Evolutionary conservation across 129 eudicot genomes (phyloP), one percentile per base, ranked within the genome.

Genomic region (sunflower (Helianthus annuus)): DNA sequence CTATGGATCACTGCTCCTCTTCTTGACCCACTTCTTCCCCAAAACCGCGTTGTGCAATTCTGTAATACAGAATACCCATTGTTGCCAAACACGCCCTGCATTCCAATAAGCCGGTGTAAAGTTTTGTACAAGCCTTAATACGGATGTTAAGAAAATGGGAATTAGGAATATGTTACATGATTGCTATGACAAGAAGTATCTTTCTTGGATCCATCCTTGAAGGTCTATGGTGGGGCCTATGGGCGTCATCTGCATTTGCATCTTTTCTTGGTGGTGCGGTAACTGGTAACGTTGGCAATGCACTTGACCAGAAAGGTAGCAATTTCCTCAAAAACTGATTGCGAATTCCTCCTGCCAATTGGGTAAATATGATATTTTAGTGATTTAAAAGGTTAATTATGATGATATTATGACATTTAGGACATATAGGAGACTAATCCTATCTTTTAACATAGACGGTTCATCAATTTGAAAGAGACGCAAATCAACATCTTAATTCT

Each of bases 21-120:
- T 82, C 89, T 55, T 82, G 84, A 17, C 70, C 66, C 74, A 79
- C 36, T 56, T 79, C 90, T 38, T 84, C 89, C 56, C 83, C 96
- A 53, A 90, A 76, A 60, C 92, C 97, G 24, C 92, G 82, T 78
- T 94, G 99, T 10, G 99, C 91, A 63, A 94, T 74, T 86, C 99
- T 90, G 83, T 90, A 90, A 76, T 94, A 94, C 69, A 95, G 76
- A 44, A 95, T 88, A 44, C 99, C 99, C 96, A 95, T 95, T 46
- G 99, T 95, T 59, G 99, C 97, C 85, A 95, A 77, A 85, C 99
- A 90, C 4, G 99, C 99, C 97, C 99, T 95, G 86, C 80, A 70
- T 64, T 4, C 19, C 48, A 55, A 7, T 7, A 55, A n/a, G 56
- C 56, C 5, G 56, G 56, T 14, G n/a, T 4, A 6, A 17, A 13